Evolutionary conservation across 2,329 filamentous ascomycete species (phyloP).

Genomic region (Nannizziopsis barbatae): DNA sequence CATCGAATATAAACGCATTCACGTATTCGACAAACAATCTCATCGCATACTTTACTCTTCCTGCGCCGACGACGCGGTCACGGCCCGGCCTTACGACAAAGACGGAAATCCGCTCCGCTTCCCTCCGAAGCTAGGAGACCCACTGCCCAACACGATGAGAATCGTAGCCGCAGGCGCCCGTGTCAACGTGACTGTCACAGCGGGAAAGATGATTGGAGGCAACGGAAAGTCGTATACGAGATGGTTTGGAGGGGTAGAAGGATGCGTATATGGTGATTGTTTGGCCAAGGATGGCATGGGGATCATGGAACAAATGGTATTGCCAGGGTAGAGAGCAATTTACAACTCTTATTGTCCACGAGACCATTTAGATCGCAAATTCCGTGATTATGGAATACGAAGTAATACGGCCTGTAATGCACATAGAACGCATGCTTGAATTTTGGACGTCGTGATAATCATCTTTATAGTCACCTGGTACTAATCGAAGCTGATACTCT

Average conservation of each 20-base stretch:
- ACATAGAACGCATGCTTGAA: too few species aligned
- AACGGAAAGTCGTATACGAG: constrained; percentile 8
- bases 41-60: neutral
- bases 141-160: neutral
- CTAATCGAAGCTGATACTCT: too few species aligned
- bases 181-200: constrained; percentile 7
- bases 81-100: neutral
- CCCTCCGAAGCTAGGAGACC: constrained; percentile 1
- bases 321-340: neutral
- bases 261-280: constrained; percentile 6
- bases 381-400: too few species aligned
- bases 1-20: constrained; percentile 7
- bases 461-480: too few species aligned
- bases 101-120: neutral
- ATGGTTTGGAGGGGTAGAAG: constrained; percentile 11
- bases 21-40: constrained; percentile 3
- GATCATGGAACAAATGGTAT: constrained; percentile 6
- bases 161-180: neutral
- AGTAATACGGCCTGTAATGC: too few species aligned
- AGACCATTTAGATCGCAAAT: too few species aligned
- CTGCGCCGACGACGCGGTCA: constrained; percentile 3
- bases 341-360: neutral
- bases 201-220: constrained; percentile 2
- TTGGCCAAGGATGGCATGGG: neutral
- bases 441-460: too few species aligned